Base-by-base conservation (phyloP, 495 filamentous ascomycete species). In the Margaritispora aquatica region DNA sequence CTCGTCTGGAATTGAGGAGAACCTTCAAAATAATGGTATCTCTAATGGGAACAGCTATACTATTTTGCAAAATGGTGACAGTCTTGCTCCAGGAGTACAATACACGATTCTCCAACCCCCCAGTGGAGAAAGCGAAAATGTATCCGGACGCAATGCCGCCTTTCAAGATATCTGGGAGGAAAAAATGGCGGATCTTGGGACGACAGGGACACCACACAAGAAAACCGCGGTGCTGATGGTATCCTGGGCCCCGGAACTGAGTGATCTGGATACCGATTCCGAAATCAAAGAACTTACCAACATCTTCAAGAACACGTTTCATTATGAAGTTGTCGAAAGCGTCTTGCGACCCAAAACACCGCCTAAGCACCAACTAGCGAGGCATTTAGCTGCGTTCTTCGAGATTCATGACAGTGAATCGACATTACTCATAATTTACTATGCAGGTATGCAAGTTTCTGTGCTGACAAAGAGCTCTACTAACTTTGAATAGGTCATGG, bases 201-300 rank as follows among this genome's bases (percentile, higher is more conserved):
- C 51, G 13, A 31, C 26, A 10, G 27, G 23, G 27, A 29, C 26
- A 26, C 51, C 51, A 17, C 51, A 54, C 27, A 36, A 54, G 20
- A 54, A 54, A 21, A 54, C 51, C 19, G 51, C 51, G 20, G 51
- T 54, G 4, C 51, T 54, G 11, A 54, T 54, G 51, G 26, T 54
- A 13, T 54, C 51, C 19, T 54, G 51, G 51, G 51, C 51, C 7
- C 17, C 9, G 20, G 26, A 29, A 54, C 22, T 54, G 26, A 26
- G 27, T 31, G 51, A 54, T 21, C 20, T 54, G 7, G 27, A 8
- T 29, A 54, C 51, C 7, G 51, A 26, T 31, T 26, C 51, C 7
- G 51, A 54, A n/a, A 26, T 54, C 5, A 29, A 8, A 17, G 51
- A 54, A 17, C 26, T 54, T 2, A 7, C 51, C 23, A 17, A 9